These are phyloP conservation scores for Penicillium griseofulvum DNA, from an alignment of 2,329 filamentous ascomycete species.

Conservation along the genomic window DNA sequence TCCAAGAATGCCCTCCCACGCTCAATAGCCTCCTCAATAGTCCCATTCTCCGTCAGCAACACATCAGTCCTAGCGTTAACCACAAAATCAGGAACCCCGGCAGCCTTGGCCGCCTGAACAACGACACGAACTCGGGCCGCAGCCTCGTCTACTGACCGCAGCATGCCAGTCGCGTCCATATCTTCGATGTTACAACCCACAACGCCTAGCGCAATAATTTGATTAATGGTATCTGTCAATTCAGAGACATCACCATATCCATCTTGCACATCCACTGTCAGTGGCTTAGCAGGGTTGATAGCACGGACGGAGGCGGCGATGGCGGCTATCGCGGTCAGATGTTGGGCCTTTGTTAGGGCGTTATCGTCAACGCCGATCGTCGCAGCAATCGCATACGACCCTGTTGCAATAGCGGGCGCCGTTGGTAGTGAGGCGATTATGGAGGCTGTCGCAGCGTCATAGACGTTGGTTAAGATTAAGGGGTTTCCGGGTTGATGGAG, in stretches of 20 bases:
- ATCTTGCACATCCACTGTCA: constrained; percentile 61
- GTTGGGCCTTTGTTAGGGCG: constrained; percentile 51
- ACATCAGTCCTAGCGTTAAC: constrained; percentile 59
- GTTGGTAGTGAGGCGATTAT: constrained; percentile 40
- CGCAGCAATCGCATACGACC: constrained; percentile 52
- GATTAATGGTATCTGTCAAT: constrained; percentile 38
- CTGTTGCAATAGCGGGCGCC: constrained; percentile 49
- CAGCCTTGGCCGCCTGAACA: constrained; percentile 36
- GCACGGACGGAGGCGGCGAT: constrained; percentile 52
- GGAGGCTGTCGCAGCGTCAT: constrained; percentile 52
- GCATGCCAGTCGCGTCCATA: constrained; percentile 37
- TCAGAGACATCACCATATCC: constrained; percentile 55
- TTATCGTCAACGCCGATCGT: constrained; percentile 48
- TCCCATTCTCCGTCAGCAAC: constrained; percentile 40
- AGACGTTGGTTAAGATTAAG: constrained; percentile 56
- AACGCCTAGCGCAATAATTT: constrained; percentile 51
- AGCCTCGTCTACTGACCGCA: constrained; percentile 48
- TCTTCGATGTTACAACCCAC: constrained; percentile 63
- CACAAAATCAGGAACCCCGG: constrained; percentile 55
- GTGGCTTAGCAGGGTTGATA: constrained; percentile 8
- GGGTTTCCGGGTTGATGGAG: constrained; percentile 55
- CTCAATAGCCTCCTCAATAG: constrained; percentile 51
- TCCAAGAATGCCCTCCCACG: constrained; percentile 58
- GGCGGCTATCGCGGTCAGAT: constrained; percentile 48
- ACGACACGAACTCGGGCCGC: constrained; percentile 45